Evolutionary conservation across 1,284 basidiomycete genomes (phyloP).

Genomic region (Spongiforma sp.): DNA sequence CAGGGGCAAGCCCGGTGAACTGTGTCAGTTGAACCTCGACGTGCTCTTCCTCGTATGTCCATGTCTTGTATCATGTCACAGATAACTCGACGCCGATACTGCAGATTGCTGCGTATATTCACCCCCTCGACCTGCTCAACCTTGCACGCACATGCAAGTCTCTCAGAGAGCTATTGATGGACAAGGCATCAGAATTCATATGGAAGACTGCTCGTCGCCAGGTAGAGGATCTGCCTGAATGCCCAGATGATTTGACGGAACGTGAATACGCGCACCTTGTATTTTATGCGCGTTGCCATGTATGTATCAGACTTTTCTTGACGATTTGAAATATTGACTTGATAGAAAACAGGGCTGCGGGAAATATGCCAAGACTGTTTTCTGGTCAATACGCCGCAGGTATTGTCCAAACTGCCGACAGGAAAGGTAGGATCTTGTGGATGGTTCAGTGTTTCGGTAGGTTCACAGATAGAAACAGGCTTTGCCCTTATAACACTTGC

Average conservation of each 20-base stretch:
- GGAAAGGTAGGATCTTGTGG: background rate
- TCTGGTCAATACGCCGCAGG: constrained; percentile 15
- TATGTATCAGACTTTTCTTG: background rate
- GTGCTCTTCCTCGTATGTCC: constrained; percentile 11
- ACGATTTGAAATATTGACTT: background rate
- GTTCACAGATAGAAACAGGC: background rate
- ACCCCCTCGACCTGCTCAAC: constrained; percentile 29
- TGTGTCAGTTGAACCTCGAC: constrained; percentile 17
- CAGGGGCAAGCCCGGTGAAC: background rate
- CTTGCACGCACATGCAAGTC: too few relatives aligned
- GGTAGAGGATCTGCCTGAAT: constrained; percentile 15
- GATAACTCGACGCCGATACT: background rate
- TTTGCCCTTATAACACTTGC: background rate
- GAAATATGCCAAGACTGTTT: background rate
- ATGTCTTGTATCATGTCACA: too few relatives aligned
- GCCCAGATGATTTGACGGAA: constrained; percentile 40
- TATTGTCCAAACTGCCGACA: constrained; percentile 16
- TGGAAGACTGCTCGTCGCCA: constrained; percentile 23
- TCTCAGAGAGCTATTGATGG: constrained; percentile 27
- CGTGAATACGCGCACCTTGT: constrained; percentile 35
- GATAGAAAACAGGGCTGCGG: constrained; percentile 9
- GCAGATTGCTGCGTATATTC: constrained; percentile 10
- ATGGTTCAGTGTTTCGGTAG: too few relatives aligned
- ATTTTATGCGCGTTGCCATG: constrained; percentile 26
- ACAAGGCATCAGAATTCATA: constrained; percentile 17